A percentile compares a stretch with the other conserved stretches of the same genome.
Conservation (phyloP, 768 basidiomycete species). For the Naganishia randhawae region DNA sequence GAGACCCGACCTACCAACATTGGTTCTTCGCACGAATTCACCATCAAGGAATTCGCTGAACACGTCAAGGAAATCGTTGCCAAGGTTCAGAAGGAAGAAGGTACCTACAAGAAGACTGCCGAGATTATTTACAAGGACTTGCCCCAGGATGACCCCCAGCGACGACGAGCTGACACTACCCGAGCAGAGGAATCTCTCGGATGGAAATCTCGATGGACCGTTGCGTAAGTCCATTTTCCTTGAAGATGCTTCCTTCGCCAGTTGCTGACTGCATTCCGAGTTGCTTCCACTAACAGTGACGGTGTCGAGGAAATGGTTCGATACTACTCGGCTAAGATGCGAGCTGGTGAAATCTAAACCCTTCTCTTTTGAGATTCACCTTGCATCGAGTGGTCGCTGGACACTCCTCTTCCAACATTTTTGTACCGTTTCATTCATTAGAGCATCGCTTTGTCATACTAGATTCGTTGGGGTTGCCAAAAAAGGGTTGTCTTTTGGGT, state of each 20-base stretch:
- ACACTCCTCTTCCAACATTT: background rate
- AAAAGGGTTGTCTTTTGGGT: slow-evolving; percentile 19
- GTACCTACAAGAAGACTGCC: slow-evolving; percentile 49
- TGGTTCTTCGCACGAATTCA: slow-evolving; percentile 92
- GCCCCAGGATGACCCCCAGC: slow-evolving; percentile 90
- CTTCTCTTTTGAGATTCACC: background rate
- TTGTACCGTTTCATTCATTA: slow-evolving; percentile 4
- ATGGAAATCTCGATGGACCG: slow-evolving; percentile 92
- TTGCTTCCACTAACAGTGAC: slow-evolving; percentile 4
- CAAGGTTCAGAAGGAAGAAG: slow-evolving; percentile 74
- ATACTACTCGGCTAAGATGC: slow-evolving; percentile 48
- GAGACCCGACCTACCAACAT: slow-evolving; percentile 95
- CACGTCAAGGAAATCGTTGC: slow-evolving; percentile 87
- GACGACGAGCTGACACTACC: slow-evolving; percentile 85
- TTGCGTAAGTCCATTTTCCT: slow-evolving; percentile 52
- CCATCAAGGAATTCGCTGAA: slow-evolving; percentile 88
- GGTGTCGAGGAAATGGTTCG: slow-evolving; percentile 35
- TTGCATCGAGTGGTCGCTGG: too few relatives aligned
- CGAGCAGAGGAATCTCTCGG: slow-evolving; percentile 75
- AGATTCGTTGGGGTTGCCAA: background rate
- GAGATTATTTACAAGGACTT: slow-evolving; percentile 66
- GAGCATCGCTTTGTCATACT: slow-evolving; percentile 18
- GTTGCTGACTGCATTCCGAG: background rate
- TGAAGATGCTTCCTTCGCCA: slow-evolving; percentile 2
- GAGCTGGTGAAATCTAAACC: slow-evolving; percentile 40